Evolutionary conservation across 2,329 filamentous ascomycete genomes (phyloP), one percentile per base, ranked within the genome.

Genomic region (Dichotomopilus funicola): DNA sequence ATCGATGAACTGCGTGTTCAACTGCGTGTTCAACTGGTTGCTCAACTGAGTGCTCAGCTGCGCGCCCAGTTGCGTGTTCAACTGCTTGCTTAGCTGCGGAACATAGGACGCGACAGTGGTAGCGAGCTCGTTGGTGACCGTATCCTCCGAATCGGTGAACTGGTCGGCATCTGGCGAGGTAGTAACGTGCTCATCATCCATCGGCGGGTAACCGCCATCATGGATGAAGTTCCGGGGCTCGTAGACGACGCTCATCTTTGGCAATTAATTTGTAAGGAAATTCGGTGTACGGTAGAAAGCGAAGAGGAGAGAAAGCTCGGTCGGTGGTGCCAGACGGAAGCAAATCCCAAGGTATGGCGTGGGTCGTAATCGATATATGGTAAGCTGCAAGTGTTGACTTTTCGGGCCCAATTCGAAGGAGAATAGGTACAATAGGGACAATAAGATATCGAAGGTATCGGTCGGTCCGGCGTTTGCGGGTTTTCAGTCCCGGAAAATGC

Each of bases 151-250:
- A 68, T 77, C 73, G 55, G 71, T 70, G 62, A 70, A 76, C 49
- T 72, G 69, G 55, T 75, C 61, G 50, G 56, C 55, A 33, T 61
- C 64, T 54, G 68, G 65, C 42, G 67, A 67, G 46, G 75, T 70
- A 27, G 19, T 27, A 41, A 61, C 55, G 46, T 76, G 74, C 44
- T 65, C 58, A 60, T 76, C 75, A 44, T 71, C 72, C 54, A 78
- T 76, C 31, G 73, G 66, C 7, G 77, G 72, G 56, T 80, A 80
- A 19, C 70, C 66, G 53, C 73, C 75, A 51, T 77, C 74, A 53
- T 78, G 72, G 41, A 78, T 71, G 58, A 79, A 77, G 61, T 68
- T 72, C 56, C 77, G 70, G 31, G 74, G 68, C 61, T 81, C 77
- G 64, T 77, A 81, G 42, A 76, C 77, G 62, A 81, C 75, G 55